These are phyloP conservation scores for Orbilia javanica DNA, from an alignment of 2,329 filamentous ascomycete species.

Conservation along the genomic window DNA sequence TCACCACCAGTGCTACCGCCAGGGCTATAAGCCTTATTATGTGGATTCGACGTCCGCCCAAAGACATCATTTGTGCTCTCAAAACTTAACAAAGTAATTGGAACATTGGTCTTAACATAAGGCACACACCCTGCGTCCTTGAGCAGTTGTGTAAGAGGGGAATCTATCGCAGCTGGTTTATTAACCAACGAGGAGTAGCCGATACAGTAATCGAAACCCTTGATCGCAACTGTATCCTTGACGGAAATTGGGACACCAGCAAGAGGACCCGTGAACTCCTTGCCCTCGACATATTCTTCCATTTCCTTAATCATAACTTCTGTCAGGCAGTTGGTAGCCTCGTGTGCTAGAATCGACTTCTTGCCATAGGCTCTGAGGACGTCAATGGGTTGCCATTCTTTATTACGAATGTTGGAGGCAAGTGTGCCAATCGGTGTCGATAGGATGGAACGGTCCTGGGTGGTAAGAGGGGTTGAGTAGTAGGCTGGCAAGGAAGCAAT, in stretches of 20 bases:
- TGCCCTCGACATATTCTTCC: conserved; percentile 76
- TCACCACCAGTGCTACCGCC: conserved; percentile 92
- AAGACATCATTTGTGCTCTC: conserved; percentile 84
- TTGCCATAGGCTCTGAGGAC: conserved; percentile 90
- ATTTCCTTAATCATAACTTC: conserved; percentile 85
- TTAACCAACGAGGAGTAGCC: conserved; percentile 79
- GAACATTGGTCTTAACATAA: conserved; percentile 92
- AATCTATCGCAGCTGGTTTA: conserved; percentile 77
- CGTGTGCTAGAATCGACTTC: conserved; percentile 83
- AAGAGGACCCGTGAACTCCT: conserved; percentile 69
- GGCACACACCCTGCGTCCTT: conserved; percentile 90
- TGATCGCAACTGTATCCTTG: conserved; percentile 83
- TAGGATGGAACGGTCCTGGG: conserved; percentile 76
- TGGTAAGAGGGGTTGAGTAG: conserved; percentile 76
- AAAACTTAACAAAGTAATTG: conserved; percentile 86
- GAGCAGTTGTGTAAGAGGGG: conserved; percentile 78
- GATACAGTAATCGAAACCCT: conserved; percentile 84
- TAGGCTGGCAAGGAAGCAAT: conserved; percentile 75
- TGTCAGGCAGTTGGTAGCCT: conserved; percentile 89
- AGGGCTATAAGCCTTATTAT: conserved; percentile 84
- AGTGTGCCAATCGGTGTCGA: conserved; percentile 81
- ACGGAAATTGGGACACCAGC: conserved; percentile 88
- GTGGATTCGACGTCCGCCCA: conserved; percentile 85
- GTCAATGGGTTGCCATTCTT: conserved; percentile 74
- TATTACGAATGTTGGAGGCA: conserved; percentile 81